phyloP scores from a whole-genome alignment of 2,329 filamentous ascomycete species.

The Arthrinium puccinioides region DNA sequence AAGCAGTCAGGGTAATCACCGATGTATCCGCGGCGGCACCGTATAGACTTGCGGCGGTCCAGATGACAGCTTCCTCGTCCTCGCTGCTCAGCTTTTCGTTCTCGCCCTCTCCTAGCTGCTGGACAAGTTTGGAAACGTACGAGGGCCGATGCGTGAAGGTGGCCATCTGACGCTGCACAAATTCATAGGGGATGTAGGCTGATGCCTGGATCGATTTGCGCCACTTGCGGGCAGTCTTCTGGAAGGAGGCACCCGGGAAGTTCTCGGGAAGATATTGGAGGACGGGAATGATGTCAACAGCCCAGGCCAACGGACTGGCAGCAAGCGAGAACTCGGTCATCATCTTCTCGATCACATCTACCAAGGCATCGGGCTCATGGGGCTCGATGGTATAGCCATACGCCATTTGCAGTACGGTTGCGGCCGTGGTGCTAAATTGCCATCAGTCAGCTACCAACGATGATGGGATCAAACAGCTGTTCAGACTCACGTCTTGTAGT shows the following conservation, averaged over 20 bases:
- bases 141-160: conserved; percentile 7
- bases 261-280: conserved; percentile 17
- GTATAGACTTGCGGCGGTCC: conserved; percentile 12
- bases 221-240: conserved; percentile 11
- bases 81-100: conserved; percentile 2
- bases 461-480: conserved; percentile 18
- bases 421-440: conserved; percentile 21
- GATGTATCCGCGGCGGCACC: conserved; percentile 13
- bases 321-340: conserved; percentile 12
- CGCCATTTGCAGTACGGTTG: conserved; percentile 16
- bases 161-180: conserved; percentile 12
- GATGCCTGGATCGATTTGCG: conserved; percentile 4
- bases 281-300: conserved; percentile 19
- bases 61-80: conserved; percentile 10
- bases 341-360: conserved; percentile 10
- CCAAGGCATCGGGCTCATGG: conserved; percentile 13
- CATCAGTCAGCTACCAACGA: conserved; percentile 12
- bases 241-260: conserved; percentile 18
- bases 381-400: conserved; percentile 20
- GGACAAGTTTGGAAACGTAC: conserved; percentile 5
- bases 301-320: conserved; percentile 11
- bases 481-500: conserved; percentile 33
- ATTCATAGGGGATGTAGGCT: conserved; percentile 13
- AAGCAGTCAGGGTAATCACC: neutral
- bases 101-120: conserved; percentile 4